Percentiles rank a stretch among this genome's conserved stretches.
These are phyloP conservation scores for Punica granatum DNA, from an alignment of 345 rosid genomes.

Conservation along the genomic window DNA sequence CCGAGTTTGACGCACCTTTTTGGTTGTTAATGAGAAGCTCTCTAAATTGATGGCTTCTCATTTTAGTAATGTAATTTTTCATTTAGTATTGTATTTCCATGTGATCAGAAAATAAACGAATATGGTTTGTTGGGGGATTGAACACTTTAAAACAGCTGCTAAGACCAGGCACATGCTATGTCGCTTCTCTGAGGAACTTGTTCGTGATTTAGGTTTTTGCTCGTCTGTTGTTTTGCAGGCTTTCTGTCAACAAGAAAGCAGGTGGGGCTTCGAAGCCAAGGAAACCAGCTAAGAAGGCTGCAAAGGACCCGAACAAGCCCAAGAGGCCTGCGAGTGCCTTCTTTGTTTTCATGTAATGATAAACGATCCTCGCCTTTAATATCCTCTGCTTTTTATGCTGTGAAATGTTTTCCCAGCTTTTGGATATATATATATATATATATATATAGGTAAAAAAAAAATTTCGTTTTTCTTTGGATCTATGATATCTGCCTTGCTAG, in stretches of 20 bases:
- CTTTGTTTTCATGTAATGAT: conserved; percentile 71
- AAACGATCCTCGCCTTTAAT: conserved; percentile 10
- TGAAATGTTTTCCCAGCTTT: background rate
- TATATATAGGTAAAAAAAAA: background rate
- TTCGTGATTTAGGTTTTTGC: background rate
- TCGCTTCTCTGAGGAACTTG: background rate
- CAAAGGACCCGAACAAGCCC: conserved; percentile 49
- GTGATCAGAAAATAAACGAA: no score
- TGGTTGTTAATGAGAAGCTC: background rate
- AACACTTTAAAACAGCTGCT: background rate
- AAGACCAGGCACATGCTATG: background rate
- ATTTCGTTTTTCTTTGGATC: background rate
- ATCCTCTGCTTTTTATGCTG: background rate
- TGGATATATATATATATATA: no score
- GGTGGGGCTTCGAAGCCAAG: conserved; percentile 26
- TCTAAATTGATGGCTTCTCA: background rate
- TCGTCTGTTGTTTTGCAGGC: conserved; percentile 27
- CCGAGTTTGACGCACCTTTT: background rate
- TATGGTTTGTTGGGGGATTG: background rate
- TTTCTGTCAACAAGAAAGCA: conserved; percentile 70
- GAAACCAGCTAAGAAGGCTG: conserved; percentile 32
- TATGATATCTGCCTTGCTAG: background rate
- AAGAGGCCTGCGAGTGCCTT: conserved; percentile 51
- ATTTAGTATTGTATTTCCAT: background rate
- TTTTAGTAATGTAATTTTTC: background rate